A percentile compares a stretch with the other conserved stretches of the same genome.
Evolutionary conservation across 2,329 filamentous ascomycete genomes (phyloP).

Genomic region (Davidsoniella eucalypti): DNA sequence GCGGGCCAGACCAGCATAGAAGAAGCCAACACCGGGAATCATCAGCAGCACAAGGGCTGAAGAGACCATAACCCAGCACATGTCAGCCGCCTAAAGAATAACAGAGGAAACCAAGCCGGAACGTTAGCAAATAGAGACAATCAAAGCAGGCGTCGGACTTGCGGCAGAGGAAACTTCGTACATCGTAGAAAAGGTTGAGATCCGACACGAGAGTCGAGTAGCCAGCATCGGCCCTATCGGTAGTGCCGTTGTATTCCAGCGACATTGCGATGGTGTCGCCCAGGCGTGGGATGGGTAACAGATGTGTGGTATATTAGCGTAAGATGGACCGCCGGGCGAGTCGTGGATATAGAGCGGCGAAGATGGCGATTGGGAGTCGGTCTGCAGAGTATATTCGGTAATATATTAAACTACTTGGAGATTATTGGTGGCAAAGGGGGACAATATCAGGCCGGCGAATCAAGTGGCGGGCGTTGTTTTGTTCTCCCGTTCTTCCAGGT

Average conservation of each 20-base stretch:
- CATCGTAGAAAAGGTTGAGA: slow-evolving; percentile 74
- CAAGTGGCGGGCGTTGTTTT: background rate
- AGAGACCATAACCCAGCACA: slow-evolving; percentile 63
- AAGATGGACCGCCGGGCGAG: no score
- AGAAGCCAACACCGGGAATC: slow-evolving; percentile 88
- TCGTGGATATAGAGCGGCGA: no score
- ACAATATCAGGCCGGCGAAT: no score
- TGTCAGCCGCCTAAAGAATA: slow-evolving; percentile 49
- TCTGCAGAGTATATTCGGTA: no score
- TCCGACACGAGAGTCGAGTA: slow-evolving; percentile 40
- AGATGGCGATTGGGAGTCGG: no score
- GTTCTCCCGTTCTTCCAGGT: background rate
- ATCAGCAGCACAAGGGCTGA: slow-evolving; percentile 75
- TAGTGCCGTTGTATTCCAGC: slow-evolving; percentile 33
- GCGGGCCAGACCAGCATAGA: slow-evolving; percentile 80
- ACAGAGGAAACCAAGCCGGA: background rate
- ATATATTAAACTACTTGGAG: background rate
- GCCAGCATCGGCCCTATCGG: slow-evolving; percentile 32
- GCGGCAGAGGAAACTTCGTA: slow-evolving; percentile 22
- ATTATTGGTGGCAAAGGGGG: no score
- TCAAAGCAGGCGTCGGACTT: slow-evolving; percentile 1
- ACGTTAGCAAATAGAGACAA: background rate
- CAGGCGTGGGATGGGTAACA: no score
- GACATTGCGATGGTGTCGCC: slow-evolving; percentile 18
- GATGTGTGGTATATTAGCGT: no score